A percentile compares a stretch with the other conserved stretches of the same genome.
phyloP scores from a whole-genome alignment of 1,139 yeast genomes.

The Pichia kudriavzevii region DNA sequence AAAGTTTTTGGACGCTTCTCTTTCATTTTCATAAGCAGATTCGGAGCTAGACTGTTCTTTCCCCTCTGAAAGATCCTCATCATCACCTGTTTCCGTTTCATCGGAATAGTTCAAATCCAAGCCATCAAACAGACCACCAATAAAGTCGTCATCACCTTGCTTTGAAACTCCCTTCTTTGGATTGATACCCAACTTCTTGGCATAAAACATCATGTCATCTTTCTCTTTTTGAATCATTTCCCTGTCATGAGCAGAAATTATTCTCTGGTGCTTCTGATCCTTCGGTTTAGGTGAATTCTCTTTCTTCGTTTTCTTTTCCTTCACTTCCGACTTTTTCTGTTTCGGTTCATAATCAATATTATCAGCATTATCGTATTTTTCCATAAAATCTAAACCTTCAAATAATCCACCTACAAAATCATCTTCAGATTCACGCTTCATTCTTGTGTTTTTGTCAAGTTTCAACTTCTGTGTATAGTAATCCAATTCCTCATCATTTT shows the following conservation, averaged over 20 bases:
- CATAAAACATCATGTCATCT: constrained; percentile 74
- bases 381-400: constrained; percentile 45
- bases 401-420: constrained; percentile 28
- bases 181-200: constrained; percentile 60
- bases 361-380: constrained; percentile 9
- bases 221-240: constrained; percentile 56
- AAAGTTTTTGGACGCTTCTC: background rate
- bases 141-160: constrained; percentile 24
- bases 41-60: background rate
- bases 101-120: constrained; percentile 26
- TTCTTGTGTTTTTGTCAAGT: constrained; percentile 17
- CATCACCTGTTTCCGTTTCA: background rate
- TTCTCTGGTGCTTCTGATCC: background rate
- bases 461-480: constrained; percentile 75
- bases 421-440: constrained; percentile 23
- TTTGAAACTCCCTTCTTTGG: constrained; percentile 19
- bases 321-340: background rate
- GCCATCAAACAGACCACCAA: constrained; percentile 42
- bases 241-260: constrained; percentile 26
- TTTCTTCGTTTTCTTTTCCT: constrained; percentile 2
- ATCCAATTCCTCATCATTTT: constrained; percentile 72
- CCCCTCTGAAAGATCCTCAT: background rate
- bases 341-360: no score
- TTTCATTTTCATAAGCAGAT: background rate
- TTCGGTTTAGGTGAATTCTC: background rate